Evolutionary conservation across 2,329 filamentous ascomycete genomes (phyloP), one percentile per base, ranked within the genome.

Genomic region (Sporothrix mexicana): DNA sequence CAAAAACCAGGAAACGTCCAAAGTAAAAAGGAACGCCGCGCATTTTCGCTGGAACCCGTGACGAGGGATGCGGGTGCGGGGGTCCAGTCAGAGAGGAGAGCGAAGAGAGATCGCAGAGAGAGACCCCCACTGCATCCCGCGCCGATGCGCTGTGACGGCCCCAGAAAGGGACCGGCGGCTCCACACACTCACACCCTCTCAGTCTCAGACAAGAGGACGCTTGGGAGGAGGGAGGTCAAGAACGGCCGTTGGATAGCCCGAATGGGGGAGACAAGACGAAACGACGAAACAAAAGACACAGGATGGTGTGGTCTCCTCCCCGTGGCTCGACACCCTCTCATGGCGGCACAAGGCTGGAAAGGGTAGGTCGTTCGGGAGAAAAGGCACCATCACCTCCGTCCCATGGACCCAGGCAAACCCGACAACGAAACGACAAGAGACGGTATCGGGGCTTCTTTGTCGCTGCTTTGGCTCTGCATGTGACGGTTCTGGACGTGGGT

Each of bases 141-240:
- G 68, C 55, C 51, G 20, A 30, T 30, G 8, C 47, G 45, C 23
- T 49, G 25, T 25, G 66, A 69, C 41, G 15, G 43, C 43, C 23
- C 45, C 10, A 53, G 41, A 55, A 23, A 43, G 41, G 8, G 49
- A n/a, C 66, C 41, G 55, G 53, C 53, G 25, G 12, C 30, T 43
- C 53, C 68, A 61, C 68, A 70, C 53, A 36, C n/a, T n/a, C n/a
- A n/a, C n/a, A n/a, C 51, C 68, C 67, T 69, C n/a, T n/a, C n/a
- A n/a, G n/a, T n/a, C n/a, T n/a, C 43, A 36, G 30, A 17, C 43
- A 45, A 36, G 47, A 68, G 6, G 15, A n/a, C 47, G n/a, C n/a
- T n/a, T n/a, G n/a, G n/a, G n/a, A n/a, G n/a, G n/a, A n/a, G n/a
- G n/a, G n/a, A n/a, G n/a, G 57, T 5, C 30, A 8, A 30, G 55